Conservation (phyloP, 257 asterid genomes). For the Nicotiana obtusifolia region DNA sequence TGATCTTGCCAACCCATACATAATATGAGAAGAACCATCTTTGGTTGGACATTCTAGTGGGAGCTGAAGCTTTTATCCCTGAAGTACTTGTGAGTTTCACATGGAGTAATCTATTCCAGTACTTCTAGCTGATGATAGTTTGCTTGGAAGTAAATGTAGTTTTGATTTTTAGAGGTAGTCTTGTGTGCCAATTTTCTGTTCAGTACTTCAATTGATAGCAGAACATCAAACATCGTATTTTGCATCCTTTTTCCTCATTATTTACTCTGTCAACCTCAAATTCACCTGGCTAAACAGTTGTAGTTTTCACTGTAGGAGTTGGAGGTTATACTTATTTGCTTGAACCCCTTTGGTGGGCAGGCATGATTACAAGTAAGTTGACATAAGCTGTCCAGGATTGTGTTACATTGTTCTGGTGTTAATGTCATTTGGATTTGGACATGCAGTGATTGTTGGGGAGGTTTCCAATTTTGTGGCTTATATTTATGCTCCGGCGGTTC, state of each 20-base stretch:
- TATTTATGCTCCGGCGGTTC: slow-evolving; percentile 91
- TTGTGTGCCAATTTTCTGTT: neutral
- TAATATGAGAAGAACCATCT: neutral
- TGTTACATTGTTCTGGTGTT: neutral
- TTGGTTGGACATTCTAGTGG: neutral
- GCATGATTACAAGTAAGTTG: slow-evolving; percentile 79
- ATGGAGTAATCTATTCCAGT: neutral
- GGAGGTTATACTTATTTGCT: slow-evolving; percentile 83
- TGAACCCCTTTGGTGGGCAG: slow-evolving; percentile 97
- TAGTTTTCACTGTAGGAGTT: slow-evolving; percentile 40
- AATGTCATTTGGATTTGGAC: slow-evolving; percentile 5
- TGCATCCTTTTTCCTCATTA: neutral
- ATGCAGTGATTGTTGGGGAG: slow-evolving; percentile 81
- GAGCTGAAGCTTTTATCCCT: neutral
- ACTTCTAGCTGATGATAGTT: neutral
- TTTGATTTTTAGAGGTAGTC: neutral
- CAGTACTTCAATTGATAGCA: neutral
- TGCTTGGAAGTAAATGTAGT: neutral
- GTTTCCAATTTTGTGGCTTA: slow-evolving; percentile 80
- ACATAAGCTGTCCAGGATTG: neutral
- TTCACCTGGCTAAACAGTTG: neutral
- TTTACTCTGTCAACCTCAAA: neutral
- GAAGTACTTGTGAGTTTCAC: neutral
- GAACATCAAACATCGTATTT: neutral
- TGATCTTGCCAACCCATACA: neutral